Conservation (phyloP, 2,329 filamentous ascomycete genomes). For the Geosmithia putterillii region DNA sequence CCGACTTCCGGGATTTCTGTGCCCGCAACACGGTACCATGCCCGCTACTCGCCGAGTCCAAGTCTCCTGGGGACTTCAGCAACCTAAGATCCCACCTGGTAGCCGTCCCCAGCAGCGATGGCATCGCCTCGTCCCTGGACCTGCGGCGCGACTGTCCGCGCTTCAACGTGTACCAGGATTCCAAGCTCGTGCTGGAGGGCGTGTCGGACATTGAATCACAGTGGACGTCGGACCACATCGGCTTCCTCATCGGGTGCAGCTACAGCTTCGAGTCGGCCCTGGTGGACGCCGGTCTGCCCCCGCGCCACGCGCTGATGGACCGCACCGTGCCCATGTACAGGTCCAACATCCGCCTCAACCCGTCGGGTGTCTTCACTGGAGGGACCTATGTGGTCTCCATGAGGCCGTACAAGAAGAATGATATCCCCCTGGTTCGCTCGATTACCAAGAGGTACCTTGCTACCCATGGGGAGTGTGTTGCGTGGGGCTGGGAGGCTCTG, state of each 20-base stretch:
- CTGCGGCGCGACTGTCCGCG: conserved; percentile 43
- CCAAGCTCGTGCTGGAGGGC: conserved; percentile 22
- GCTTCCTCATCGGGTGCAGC: conserved; percentile 51
- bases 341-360: conserved; percentile 40
- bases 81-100: conserved; percentile 19
- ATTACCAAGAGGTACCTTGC: conserved; percentile 41
- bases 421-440: conserved; percentile 38
- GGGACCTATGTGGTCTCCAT: conserved; percentile 50
- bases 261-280: conserved; percentile 52
- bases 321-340: conserved; percentile 51
- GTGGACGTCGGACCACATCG: conserved; percentile 48
- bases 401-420: conserved; percentile 38
- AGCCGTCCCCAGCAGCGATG: conserved; percentile 6
- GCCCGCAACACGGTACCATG: conserved; percentile 50
- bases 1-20: conserved; percentile 46
- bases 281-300: conserved; percentile 30
- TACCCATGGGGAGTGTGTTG: conserved; percentile 53
- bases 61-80: conserved; percentile 25
- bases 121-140: conserved; percentile 32
- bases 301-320: conserved; percentile 32
- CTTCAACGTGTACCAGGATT: conserved; percentile 46
- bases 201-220: conserved; percentile 29
- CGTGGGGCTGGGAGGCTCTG: conserved; percentile 50
- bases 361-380: conserved; percentile 44
- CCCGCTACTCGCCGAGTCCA: conserved; percentile 43